Evolutionary conservation across 108 stramenopile genomes (phyloP).

Genomic region (Stephanodiscus minutulus): DNA sequence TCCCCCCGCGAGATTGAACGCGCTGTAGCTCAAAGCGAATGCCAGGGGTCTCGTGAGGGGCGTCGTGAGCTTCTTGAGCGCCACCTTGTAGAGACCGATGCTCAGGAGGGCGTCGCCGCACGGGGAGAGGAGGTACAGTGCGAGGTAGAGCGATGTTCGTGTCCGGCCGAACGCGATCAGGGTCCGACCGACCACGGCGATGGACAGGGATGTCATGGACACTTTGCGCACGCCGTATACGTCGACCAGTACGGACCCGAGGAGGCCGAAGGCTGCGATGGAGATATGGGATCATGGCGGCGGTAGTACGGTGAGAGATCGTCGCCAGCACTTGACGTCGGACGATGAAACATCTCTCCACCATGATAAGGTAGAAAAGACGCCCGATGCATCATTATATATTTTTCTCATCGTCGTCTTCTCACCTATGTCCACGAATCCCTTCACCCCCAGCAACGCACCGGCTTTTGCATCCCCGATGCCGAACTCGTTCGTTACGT

Average conservation of each 20-base stretch:
- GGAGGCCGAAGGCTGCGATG: conserved; percentile 11
- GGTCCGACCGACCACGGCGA: conserved; percentile 36
- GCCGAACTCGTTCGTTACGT: conserved; percentile 46
- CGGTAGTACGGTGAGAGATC: too few relatives aligned
- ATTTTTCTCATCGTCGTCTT: too few relatives aligned
- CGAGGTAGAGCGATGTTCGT: conserved; percentile 5
- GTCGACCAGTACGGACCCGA: conserved; percentile 38
- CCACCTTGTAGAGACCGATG: conserved; percentile 43
- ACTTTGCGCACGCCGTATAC: conserved; percentile 25
- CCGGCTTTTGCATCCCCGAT: conserved; percentile 23
- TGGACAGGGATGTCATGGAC: conserved; percentile 22
- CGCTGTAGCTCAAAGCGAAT: conserved; percentile 38
- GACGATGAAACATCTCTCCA: too few relatives aligned
- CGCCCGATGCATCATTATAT: too few relatives aligned
- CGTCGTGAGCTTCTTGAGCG: conserved; percentile 49
- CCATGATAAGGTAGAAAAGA: too few relatives aligned
- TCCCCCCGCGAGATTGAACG: conserved; percentile 36
- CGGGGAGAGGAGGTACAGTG: conserved; percentile 27
- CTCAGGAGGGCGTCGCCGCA: conserved; percentile 44
- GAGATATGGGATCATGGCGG: too few relatives aligned
- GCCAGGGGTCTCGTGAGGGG: conserved; percentile 33
- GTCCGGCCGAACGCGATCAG: conserved; percentile 37
- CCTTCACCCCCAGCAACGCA: conserved; percentile 31
- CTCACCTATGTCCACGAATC: conserved; percentile 30
- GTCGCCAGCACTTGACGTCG: too few relatives aligned